Conservation (phyloP, 75 land plant species). For the Adiantum capillusveneris region DNA sequence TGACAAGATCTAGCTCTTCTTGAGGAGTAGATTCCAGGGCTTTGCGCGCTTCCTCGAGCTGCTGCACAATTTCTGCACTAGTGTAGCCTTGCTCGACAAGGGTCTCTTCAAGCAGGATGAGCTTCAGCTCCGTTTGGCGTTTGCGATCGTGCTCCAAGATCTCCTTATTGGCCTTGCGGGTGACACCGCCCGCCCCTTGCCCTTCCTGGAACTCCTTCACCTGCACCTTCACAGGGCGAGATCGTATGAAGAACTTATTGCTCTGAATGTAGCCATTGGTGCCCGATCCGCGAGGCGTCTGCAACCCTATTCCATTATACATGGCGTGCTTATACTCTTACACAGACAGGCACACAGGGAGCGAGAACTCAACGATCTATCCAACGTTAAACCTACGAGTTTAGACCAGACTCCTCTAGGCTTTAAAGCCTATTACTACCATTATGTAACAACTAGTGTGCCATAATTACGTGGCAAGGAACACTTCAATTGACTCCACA, state of each 20-base stretch:
- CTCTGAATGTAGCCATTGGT: constrained; percentile 94
- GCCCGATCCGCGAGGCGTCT: constrained; percentile 92
- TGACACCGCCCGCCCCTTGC: constrained; percentile 75
- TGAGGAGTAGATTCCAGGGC: constrained; percentile 42
- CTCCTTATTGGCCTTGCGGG: constrained; percentile 75
- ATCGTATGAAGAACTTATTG: constrained; percentile 81
- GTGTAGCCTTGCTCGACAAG: constrained; percentile 87
- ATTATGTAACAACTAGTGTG: no score
- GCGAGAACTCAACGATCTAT: no score
- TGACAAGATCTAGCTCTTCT: constrained; percentile 18
- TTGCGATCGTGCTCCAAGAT: constrained; percentile 95
- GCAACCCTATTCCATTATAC: constrained; percentile 97
- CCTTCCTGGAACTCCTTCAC: constrained; percentile 44
- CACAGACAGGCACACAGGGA: no score
- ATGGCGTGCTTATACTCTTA: no score
- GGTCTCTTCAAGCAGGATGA: constrained; percentile 69
- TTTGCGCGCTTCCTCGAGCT: constrained; percentile 54
- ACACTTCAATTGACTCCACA: no score
- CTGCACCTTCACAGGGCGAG: constrained; percentile 33
- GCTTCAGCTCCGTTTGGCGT: constrained; percentile 76
- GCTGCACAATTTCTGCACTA: constrained; percentile 61
- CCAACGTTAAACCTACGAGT: no score
- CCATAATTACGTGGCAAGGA: no score
- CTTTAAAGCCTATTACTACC: no score
- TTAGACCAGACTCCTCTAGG: no score